Evolutionary conservation across 2,329 filamentous ascomycete genomes (phyloP).

Genomic region (Zymoseptoria passerinii): DNA sequence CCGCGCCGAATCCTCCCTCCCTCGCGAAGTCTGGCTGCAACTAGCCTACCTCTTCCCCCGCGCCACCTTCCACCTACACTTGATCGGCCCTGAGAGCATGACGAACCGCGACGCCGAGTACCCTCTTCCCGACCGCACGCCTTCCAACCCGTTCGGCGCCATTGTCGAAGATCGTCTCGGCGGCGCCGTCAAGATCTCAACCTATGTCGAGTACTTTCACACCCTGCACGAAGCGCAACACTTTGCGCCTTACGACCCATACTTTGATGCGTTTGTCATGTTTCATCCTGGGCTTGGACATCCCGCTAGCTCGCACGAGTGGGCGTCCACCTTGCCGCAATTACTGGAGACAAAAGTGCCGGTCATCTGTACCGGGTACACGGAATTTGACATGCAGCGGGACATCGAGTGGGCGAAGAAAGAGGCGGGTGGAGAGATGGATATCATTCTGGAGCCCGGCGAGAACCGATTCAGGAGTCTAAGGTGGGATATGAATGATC

Average conservation of each 20-base stretch:
- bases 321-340: conserved; percentile 81
- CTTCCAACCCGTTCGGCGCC: conserved; percentile 85
- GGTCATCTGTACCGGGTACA: conserved; percentile 91
- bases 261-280: conserved; percentile 94
- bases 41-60: conserved; percentile 91
- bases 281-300: conserved; percentile 97
- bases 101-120: conserved; percentile 87
- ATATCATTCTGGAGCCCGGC: conserved; percentile 81
- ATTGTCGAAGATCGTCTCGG: conserved; percentile 86
- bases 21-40: conserved; percentile 88
- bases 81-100: conserved; percentile 96
- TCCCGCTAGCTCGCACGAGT: conserved; percentile 86
- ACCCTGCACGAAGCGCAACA: conserved; percentile 84
- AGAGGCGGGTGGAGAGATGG: conserved; percentile 81
- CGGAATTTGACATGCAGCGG: conserved; percentile 85
- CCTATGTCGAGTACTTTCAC: conserved; percentile 97
- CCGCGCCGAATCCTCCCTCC: conserved; percentile 92
- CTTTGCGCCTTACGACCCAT: conserved; percentile 92
- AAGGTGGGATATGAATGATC: conserved; percentile 92
- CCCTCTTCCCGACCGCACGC: conserved; percentile 76
- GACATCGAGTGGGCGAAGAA: conserved; percentile 86
- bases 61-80: conserved; percentile 80
- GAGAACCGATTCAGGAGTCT: conserved; percentile 92
- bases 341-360: conserved; percentile 93
- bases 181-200: conserved; percentile 89